Percentiles rank a stretch among this genome's conserved stretches.
Conservation (phyloP, 1,139 yeast species). For the Hemisphaericaspora xylanilytica region DNA sequence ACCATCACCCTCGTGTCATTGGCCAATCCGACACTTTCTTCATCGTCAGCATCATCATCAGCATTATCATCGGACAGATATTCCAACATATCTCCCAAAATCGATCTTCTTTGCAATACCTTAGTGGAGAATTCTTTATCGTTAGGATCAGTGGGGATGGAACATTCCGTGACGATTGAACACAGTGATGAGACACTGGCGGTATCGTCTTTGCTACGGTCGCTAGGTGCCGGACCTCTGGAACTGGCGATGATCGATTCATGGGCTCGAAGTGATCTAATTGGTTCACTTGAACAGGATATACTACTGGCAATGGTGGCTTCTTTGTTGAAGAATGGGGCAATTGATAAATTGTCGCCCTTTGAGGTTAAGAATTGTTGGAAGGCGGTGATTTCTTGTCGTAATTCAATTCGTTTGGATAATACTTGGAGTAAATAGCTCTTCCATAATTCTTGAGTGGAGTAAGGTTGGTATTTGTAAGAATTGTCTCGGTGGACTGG, state of each 20-base stretch:
- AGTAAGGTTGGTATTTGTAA: conserved; percentile 5
- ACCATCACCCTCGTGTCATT: neutral
- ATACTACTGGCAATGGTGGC: neutral
- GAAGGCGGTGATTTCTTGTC: conserved; percentile 42
- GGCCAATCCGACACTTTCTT: conserved; percentile 7
- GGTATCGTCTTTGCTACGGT: neutral
- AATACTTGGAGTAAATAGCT: conserved; percentile 37
- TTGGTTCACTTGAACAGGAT: neutral
- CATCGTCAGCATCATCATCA: conserved; percentile 12
- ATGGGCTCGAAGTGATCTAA: neutral
- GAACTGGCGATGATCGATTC: neutral
- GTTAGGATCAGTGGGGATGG: conserved; percentile 6
- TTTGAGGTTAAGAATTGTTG: conserved; percentile 24
- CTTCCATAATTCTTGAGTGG: conserved; percentile 30
- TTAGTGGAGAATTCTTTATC: conserved; percentile 13
- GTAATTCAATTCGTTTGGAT: conserved; percentile 36
- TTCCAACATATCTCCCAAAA: conserved; percentile 48
- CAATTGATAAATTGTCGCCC: neutral
- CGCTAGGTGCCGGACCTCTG: neutral
- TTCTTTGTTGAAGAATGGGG: neutral
- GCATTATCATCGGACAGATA: conserved; percentile 35
- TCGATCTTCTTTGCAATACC: conserved; percentile 36
- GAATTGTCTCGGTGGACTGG: conserved; percentile 24
- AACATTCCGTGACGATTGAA: conserved; percentile 1
- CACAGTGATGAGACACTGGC: neutral